Evolutionary conservation across 345 rosid species (phyloP), one percentile per base, ranked within the genome.

Genomic region (Populus davidiana): DNA sequence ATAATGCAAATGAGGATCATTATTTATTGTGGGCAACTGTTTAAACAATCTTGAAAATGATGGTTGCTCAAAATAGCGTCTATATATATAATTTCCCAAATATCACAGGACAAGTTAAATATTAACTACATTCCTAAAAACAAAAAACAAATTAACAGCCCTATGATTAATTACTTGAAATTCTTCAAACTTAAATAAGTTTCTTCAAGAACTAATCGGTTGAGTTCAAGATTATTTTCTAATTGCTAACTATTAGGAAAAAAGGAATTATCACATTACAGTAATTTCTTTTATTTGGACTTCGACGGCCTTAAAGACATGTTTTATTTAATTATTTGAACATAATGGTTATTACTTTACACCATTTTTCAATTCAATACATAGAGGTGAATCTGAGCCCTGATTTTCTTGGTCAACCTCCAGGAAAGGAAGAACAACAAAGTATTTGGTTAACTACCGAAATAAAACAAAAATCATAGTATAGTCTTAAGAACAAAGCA

Each of bases 31-130:
- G 36, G 36, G 36, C 5, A 5, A 33, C 36, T 33, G 5, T 33
- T 33, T 33, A 33, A 33, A 4, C 36, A 33, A 33, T 33, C 80
- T 89, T 81, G 88, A 87, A 84, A 89, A 82, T 87, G 87, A 84
- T 81, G 87, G 76, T 79, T 84, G 68, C 73, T 66, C 77, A 39
- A 75, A 35, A 47, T 47, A 77, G 59, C 41, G 6, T 52, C 44
- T 29, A 66, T 35, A 36, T 29, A 66, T 35, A 36, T 41, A 47
- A 69, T 68, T 61, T 68, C 69, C 25, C 70, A 69, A 44, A 70
- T 63, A 67, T 62, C 23, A 5, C 2, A 44, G 39, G 47, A 52
- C 39, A 11, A 33, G 9, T 14, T 41, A 47, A 61, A n/a, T 17
- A 31, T 63, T 8, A 14, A 33, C 36, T 18, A 14, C 5, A 1